Conservation (phyloP, 495 filamentous ascomycete genomes). For the Echria macrotheca region DNA sequence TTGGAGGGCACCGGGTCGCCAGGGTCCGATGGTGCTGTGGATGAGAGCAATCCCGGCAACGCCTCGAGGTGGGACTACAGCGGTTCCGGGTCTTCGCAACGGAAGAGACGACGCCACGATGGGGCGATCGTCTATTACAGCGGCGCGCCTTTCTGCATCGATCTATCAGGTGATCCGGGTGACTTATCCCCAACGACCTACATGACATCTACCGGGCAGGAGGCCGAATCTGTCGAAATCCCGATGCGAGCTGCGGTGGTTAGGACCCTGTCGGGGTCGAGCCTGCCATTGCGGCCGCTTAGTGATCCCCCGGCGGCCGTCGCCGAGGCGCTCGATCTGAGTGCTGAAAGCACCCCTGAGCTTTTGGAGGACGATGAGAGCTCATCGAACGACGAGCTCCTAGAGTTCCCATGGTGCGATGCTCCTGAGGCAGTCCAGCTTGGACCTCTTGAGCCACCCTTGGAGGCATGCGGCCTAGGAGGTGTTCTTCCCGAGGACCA, state of each 20-base stretch:
- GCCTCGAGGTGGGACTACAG: slow-evolving; percentile 39
- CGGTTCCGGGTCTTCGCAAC: slow-evolving; percentile 37
- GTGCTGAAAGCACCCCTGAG: slow-evolving; percentile 16
- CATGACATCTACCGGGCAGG: slow-evolving; percentile 34
- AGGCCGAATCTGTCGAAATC: slow-evolving; percentile 14
- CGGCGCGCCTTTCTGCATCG: slow-evolving; percentile 66
- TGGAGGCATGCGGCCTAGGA: slow-evolving; percentile 61
- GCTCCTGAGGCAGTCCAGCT: slow-evolving; percentile 17
- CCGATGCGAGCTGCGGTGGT: slow-evolving; percentile 1
- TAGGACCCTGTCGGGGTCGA: slow-evolving; percentile 39
- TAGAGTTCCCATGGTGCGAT: slow-evolving; percentile 35
- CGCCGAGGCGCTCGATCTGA: slow-evolving; percentile 12
- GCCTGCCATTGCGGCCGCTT: slow-evolving; percentile 38
- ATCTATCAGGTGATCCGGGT: slow-evolving; percentile 60
- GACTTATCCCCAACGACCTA: slow-evolving; percentile 34
- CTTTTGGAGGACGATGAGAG: slow-evolving; percentile 24
- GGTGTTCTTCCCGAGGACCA: slow-evolving; percentile 63
- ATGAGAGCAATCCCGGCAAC: slow-evolving; percentile 32
- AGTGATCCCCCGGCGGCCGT: slow-evolving; percentile 23
- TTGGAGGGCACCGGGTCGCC: slow-evolving; percentile 33
- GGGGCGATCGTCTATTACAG: slow-evolving; percentile 81
- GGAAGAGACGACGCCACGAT: slow-evolving; percentile 44
- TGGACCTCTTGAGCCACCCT: slow-evolving; percentile 41
- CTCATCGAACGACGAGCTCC: slow-evolving; percentile 23
- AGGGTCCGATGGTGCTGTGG: slow-evolving; percentile 13